Percentiles rank a stretch among this genome's conserved stretches.
Conservation (phyloP, 148 eudicot genomes). For the Euryodendron excelsum region DNA sequence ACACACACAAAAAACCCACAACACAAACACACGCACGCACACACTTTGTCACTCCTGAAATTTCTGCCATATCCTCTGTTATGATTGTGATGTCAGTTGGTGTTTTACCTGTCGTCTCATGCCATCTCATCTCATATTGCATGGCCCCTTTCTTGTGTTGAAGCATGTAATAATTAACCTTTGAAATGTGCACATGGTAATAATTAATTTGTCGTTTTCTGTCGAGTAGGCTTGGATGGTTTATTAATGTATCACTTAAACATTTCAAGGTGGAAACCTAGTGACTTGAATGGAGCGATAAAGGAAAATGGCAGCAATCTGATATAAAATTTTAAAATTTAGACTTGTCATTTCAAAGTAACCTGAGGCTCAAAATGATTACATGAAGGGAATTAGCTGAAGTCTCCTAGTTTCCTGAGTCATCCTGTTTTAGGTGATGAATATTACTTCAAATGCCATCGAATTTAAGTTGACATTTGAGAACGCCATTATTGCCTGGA, state of each 20-base stretch:
- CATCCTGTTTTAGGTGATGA: neutral
- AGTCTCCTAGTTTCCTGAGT: neutral
- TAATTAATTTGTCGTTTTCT: neutral
- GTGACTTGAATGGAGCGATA: neutral
- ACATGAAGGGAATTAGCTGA: neutral
- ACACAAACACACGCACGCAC: no score
- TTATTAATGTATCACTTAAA: neutral
- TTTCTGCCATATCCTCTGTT: no score
- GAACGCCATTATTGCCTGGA: neutral
- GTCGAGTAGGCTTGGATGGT: neutral
- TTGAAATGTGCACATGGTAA: neutral
- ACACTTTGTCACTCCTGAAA: no score
- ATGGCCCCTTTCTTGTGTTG: neutral
- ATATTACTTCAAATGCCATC: neutral
- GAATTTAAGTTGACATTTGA: neutral
- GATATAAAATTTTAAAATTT: neutral
- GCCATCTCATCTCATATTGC: no score
- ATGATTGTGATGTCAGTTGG: no score
- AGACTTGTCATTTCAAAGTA: neutral
- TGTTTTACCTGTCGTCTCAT: no score
- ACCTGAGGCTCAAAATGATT: neutral
- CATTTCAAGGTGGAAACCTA: neutral
- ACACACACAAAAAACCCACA: no score
- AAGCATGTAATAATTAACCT: neutral
- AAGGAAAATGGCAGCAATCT: neutral